These are phyloP conservation scores for Sarcodon sp. DNA, from an alignment of 768 basidiomycete genomes.

Conservation along the genomic window DNA sequence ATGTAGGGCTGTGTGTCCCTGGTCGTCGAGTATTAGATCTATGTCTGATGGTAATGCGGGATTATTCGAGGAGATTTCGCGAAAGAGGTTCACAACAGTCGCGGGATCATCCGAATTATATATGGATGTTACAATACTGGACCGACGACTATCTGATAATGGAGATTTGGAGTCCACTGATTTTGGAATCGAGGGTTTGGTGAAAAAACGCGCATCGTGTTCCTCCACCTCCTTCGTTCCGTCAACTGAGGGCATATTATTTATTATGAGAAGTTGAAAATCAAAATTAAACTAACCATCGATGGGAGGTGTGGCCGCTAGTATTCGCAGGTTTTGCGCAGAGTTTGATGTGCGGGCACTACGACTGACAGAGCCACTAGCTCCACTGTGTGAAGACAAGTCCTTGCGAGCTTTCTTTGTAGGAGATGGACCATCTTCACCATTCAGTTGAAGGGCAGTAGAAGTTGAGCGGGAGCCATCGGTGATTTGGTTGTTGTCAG, in stretches of 20 bases:
- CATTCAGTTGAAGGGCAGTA: slow-evolving; percentile 31
- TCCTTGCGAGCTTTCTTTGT: slow-evolving; percentile 63
- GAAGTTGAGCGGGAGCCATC: slow-evolving; percentile 41
- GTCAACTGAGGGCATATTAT: background rate
- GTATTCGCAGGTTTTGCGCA: too few species aligned
- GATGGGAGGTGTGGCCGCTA: too few species aligned
- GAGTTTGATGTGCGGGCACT: too few species aligned
- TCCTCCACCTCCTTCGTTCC: slow-evolving; percentile 25
- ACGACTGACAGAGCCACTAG: too few species aligned
- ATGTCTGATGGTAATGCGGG: slow-evolving; percentile 34
- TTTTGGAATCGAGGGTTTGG: slow-evolving; percentile 44
- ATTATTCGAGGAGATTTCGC: slow-evolving; percentile 40
- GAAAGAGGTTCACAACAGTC: slow-evolving; percentile 49
- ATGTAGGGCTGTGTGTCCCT: slow-evolving; percentile 90
- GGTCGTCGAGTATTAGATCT: slow-evolving; percentile 85
- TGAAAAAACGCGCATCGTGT: slow-evolving; percentile 49
- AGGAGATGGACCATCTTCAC: slow-evolving; percentile 55
- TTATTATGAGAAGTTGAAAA: slow-evolving; percentile 1
- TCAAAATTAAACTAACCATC: background rate
- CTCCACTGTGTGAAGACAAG: slow-evolving; percentile 6
- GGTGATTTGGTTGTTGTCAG: slow-evolving; percentile 20
- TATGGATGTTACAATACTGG: slow-evolving; percentile 52
- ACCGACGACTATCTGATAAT: slow-evolving; percentile 37
- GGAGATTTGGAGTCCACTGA: slow-evolving; percentile 37
- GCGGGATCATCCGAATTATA: slow-evolving; percentile 58